Conservation (phyloP, 2,329 filamentous ascomycete genomes). For the Aspergillus calidoustus region DNA sequence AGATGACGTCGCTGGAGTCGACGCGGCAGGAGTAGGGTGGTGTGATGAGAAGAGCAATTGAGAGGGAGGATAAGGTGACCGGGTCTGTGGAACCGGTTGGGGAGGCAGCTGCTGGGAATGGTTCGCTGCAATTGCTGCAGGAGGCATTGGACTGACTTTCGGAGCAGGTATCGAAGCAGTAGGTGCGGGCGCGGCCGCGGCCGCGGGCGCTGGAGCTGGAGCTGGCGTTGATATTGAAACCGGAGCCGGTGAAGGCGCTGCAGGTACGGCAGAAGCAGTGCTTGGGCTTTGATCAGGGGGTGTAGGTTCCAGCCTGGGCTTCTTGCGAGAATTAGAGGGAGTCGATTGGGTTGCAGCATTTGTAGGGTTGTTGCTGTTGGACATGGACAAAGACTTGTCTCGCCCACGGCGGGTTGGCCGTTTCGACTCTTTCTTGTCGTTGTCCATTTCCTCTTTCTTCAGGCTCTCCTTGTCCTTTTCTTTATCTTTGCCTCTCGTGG, state of each 20-base stretch:
- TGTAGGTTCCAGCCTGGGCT: conserved; percentile 46
- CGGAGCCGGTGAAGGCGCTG: conserved; percentile 24
- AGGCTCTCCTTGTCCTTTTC: conserved; percentile 20
- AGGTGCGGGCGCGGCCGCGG: conserved; percentile 10
- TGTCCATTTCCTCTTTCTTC: conserved; percentile 35
- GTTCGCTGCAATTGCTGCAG: conserved; percentile 10
- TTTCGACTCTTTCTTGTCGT: conserved; percentile 29
- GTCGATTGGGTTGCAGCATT: conserved; percentile 15
- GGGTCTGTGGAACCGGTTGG: conserved; percentile 27
- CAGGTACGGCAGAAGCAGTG: conserved; percentile 13
- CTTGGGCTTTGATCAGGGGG: conserved; percentile 16
- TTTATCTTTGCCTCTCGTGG: conserved; percentile 27
- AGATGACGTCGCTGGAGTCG: conserved; percentile 32
- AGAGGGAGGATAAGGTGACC: conserved; percentile 24
- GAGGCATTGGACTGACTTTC: conserved; percentile 18
- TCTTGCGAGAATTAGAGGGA: conserved; percentile 50
- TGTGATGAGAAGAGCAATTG: conserved; percentile 37
- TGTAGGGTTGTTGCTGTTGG: conserved; percentile 21
- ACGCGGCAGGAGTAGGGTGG: conserved; percentile 23
- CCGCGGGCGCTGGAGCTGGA: conserved; percentile 2
- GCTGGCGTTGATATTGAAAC: conserved; percentile 13
- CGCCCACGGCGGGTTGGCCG: conserved; percentile 39
- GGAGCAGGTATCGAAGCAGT: conserved; percentile 19
- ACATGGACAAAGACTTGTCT: conserved; percentile 39
- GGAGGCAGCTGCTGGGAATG: conserved; percentile 14